Conservation (phyloP, 208 protist species). For the Tetramitus jugosus region DNA sequence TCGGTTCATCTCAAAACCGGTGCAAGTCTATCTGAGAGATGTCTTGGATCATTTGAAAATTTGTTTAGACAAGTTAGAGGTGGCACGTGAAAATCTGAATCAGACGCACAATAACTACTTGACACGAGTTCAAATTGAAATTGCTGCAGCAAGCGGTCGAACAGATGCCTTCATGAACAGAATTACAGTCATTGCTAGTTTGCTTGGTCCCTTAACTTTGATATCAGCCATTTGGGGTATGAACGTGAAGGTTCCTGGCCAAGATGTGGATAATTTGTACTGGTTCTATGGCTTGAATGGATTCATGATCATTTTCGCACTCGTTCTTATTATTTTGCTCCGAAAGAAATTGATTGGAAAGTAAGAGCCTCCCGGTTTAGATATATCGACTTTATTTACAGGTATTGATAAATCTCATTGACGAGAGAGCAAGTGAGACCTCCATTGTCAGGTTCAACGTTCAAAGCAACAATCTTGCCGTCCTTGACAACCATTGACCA, state of each 20-base stretch:
- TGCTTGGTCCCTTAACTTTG: background rate
- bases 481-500: slow-evolving; percentile 29
- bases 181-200: background rate
- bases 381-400: too few relatives aligned
- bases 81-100: background rate
- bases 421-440: background rate
- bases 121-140: slow-evolving; percentile 4
- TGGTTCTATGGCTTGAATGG: background rate
- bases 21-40: slow-evolving; percentile 3
- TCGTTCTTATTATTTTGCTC: background rate
- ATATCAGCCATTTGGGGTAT: background rate
- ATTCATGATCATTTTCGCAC: background rate
- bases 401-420: background rate
- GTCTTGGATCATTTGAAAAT: background rate
- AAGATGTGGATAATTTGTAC: background rate
- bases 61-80: background rate
- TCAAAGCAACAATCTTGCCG: slow-evolving; percentile 21
- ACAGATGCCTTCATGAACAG: slow-evolving; percentile 1
- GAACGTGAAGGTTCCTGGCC: background rate
- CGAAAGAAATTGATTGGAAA: background rate
- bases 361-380: too few relatives aligned
- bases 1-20: background rate
- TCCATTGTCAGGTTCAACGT: slow-evolving; percentile 12
- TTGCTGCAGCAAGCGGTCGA: background rate
- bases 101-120: slow-evolving; percentile 3